Evolutionary conservation across 805 yeast genomes (phyloP), one percentile per base, ranked within the genome.

Genomic region (Candida jianshihensis): DNA sequence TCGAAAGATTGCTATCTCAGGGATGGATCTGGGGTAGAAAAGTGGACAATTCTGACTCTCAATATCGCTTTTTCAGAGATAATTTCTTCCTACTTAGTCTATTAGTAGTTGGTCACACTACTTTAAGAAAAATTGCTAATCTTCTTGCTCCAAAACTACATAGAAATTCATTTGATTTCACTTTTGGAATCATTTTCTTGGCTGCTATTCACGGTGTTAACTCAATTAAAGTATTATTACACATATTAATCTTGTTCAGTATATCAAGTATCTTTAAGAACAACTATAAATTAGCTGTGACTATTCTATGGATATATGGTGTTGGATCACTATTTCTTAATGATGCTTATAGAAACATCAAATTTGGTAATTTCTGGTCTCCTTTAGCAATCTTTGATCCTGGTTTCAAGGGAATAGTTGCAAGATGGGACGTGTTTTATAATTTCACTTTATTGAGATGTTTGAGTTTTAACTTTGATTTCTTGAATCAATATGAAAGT

Each of bases 381-480:
- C 41, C 48, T 2, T 56, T 84, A n/a, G 54, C 65, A 0, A 60
- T 71, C 26, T 57, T 84, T 47, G 95, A 87, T 50, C 48, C 61
- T 19, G 70, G 72, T 1, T 81, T 73, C 47, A 70, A 71, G 33
- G 97, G 97, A 1, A 70, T 89, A 12, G 79, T 92, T 42, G 68
- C 77, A 14, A 71, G 97, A 49, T 92, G 99, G 99, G 97, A 92
- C 54, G 97, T 92, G 4, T 86, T 84, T 49, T 92, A 78, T 69
- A 92, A 92, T 60, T 88, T 94, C 60, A 81, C 95, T 1, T 63
- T 90, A 41, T 68, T 92, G 36, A 71, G 97, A 51, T 75, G 88
- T 71, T 61, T 92, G 31, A 85, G 96, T 40, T 92, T 71, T 58
- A 83, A 85, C 44, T 54, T 85, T 43, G 99, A 92, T 60, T 87